Base-by-base conservation (phyloP, 805 yeast species). In the Lipomyces lipofer region DNA sequence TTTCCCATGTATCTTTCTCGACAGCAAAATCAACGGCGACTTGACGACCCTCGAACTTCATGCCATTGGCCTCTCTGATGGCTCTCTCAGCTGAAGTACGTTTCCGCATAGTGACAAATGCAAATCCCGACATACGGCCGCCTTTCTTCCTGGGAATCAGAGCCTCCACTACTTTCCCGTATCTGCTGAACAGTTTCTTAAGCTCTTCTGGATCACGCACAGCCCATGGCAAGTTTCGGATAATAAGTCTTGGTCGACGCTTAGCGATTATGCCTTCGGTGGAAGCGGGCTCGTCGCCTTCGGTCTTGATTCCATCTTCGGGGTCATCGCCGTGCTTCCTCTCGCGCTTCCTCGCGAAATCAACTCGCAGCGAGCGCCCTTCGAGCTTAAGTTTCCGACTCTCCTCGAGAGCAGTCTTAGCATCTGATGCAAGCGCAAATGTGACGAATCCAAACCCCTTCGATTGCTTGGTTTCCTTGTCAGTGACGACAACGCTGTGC, bases 371-470 rank as follows among this genome's bases (percentile, higher is more conserved):
- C 10, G 82, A 61, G 59, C 84, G 79, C 25, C 80, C 82, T 54
- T 86, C 77, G 63, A 94, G 81, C 66, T 78, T 84, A 33, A 27
- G 17, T 13, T 30, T 12, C 68, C 83, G 82, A 13, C 92, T 75
- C 60, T 82, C 79, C 19, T 77, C 80, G 59, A 91, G 74, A 0
- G 97, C 97, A 43, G 78, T 73, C 38, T 78, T 68, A 0, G 97
- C 87, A 67, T 94, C 99, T 45, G 89, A 96, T 59, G 88, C 90
- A 46, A 79, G 71, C 1, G 87, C 81, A 70, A 94, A 94, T 33
- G 95, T 85, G 13, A 90, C 99, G 70, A 94, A 94, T 2, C 99
- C 99, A 71, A 91, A 94, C 1, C 99, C 98, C 69, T 91, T 80
- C 2, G 97, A 88, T 43, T 85, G 78, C 4, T 72, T 71, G 51